Percentiles rank a stretch among this genome's conserved stretches.
Conservation (phyloP, 2,329 filamentous ascomycete species). For the Cercospora brassicicola region DNA sequence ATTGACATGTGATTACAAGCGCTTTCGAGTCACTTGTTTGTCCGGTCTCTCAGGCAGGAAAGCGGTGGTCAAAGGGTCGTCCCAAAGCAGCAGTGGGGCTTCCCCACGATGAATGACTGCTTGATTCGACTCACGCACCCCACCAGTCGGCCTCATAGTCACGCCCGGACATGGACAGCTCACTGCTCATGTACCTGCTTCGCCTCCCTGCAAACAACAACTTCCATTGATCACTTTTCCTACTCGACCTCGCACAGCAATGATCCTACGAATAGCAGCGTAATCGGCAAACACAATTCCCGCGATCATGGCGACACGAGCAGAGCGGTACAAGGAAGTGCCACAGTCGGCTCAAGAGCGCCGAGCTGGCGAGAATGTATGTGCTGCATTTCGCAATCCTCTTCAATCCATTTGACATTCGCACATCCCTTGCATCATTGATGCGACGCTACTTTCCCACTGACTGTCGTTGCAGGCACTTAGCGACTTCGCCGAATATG, state of each 20-base stretch:
- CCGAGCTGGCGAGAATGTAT: slow-evolving; percentile 81
- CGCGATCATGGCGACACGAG: slow-evolving; percentile 36
- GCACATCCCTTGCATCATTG: neutral
- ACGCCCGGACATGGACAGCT: neutral
- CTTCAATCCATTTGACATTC: neutral
- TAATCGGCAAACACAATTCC: slow-evolving; percentile 13
- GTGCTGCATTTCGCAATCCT: slow-evolving; percentile 28
- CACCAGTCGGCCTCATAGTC: neutral
- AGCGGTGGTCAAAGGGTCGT: slow-evolving; percentile 2
- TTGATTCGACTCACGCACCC: slow-evolving; percentile 8
- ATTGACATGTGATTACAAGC: neutral
- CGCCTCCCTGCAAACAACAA: slow-evolving; percentile 1
- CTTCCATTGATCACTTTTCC: neutral
- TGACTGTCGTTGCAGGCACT: slow-evolving; percentile 59
- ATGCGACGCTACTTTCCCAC: neutral
- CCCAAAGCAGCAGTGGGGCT: slow-evolving; percentile 2
- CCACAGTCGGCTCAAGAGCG: slow-evolving; percentile 69
- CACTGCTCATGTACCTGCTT: slow-evolving; percentile 4
- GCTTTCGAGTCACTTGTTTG: neutral
- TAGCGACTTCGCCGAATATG: slow-evolving; percentile 96
- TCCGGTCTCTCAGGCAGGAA: slow-evolving; percentile 4
- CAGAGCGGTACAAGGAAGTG: slow-evolving; percentile 40
- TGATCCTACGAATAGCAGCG: slow-evolving; percentile 19
- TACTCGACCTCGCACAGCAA: neutral
- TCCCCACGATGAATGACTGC: slow-evolving; percentile 4